Conservation (phyloP, 129 eudicot genomes). For the Tanacetum coccineum region DNA sequence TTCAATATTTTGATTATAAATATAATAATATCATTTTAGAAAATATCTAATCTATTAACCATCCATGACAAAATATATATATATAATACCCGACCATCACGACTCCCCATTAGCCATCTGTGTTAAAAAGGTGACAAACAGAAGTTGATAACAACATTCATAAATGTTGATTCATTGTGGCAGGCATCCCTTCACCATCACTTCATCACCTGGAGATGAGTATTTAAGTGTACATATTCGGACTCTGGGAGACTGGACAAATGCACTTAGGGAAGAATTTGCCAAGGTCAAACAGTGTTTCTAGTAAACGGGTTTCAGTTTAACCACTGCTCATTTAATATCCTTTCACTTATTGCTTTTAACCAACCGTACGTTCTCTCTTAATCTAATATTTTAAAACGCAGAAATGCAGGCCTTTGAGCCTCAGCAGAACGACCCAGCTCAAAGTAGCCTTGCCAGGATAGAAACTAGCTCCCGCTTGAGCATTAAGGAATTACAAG, state of each 20-base stretch:
- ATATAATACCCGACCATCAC: no score
- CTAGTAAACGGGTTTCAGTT: conserved; percentile 12
- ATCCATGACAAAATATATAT: not conserved
- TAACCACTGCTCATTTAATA: not conserved
- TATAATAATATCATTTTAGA: not conserved
- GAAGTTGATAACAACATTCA: not conserved
- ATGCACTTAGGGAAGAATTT: conserved; percentile 62
- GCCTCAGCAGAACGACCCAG: conserved; percentile 34
- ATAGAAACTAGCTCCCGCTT: conserved; percentile 21
- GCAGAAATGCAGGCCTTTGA: conserved; percentile 59
- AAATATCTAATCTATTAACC: not conserved
- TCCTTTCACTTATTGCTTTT: conserved; percentile 11
- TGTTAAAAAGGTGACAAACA: not conserved
- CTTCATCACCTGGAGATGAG: conserved; percentile 87
- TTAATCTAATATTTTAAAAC: conserved; percentile 32
- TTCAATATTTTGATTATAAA: not conserved
- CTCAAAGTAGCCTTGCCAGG: conserved; percentile 37
- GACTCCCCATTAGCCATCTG: not conserved
- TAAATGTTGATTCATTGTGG: conserved; percentile 4
- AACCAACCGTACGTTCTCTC: conserved; percentile 23
- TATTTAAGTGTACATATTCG: conserved; percentile 90
- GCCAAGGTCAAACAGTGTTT: conserved; percentile 52
- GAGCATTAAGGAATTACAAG: conserved; percentile 26
- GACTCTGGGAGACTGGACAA: conserved; percentile 95
- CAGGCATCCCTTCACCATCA: conserved; percentile 98